Percentiles rank a stretch among this genome's conserved stretches.
phyloP scores from a whole-genome alignment of 306 rosid species.

The Prunus davidiana region DNA sequence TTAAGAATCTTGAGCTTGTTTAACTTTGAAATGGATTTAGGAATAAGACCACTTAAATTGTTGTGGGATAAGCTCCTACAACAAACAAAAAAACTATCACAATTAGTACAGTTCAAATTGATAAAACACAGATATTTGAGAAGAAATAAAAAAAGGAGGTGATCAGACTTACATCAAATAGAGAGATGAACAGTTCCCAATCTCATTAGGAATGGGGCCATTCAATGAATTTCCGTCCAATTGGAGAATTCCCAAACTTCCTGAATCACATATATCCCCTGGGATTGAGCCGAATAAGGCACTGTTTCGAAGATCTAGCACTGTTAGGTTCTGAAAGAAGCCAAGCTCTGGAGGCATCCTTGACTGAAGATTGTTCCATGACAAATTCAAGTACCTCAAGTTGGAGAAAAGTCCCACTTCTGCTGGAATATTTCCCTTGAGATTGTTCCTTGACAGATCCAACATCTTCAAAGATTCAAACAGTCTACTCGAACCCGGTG shows the following conservation, averaged over 20 bases:
- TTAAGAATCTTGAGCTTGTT: slow-evolving; percentile 66
- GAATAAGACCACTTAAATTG: slow-evolving; percentile 66
- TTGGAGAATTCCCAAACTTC: slow-evolving; percentile 71
- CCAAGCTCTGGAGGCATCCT: slow-evolving; percentile 71
- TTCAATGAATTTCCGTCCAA: slow-evolving; percentile 72
- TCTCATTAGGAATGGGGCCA: slow-evolving; percentile 67
- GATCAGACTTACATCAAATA: slow-evolving; percentile 58
- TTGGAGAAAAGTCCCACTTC: slow-evolving; percentile 62
- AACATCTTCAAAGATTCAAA: slow-evolving; percentile 48
- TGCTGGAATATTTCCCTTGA: slow-evolving; percentile 62
- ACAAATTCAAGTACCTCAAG: slow-evolving; percentile 65
- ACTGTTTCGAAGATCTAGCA: slow-evolving; percentile 63
- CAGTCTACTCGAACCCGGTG: slow-evolving; percentile 54
- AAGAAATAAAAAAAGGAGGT: slow-evolving; percentile 5
- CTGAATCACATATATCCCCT: slow-evolving; percentile 65
- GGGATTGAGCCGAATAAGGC: slow-evolving; percentile 66
- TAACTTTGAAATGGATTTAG: slow-evolving; percentile 66
- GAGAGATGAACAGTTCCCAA: slow-evolving; percentile 89
- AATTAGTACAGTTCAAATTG: slow-evolving; percentile 2
- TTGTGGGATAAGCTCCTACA: slow-evolving; percentile 85
- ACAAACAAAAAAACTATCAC: slow-evolving; percentile 1
- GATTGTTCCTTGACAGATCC: slow-evolving; percentile 69
- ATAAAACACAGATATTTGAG: neutral
- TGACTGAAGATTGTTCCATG: slow-evolving; percentile 80
- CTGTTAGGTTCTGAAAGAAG: slow-evolving; percentile 52